Conservation (phyloP, 345 rosid species). For the Jatropha curcas region DNA sequence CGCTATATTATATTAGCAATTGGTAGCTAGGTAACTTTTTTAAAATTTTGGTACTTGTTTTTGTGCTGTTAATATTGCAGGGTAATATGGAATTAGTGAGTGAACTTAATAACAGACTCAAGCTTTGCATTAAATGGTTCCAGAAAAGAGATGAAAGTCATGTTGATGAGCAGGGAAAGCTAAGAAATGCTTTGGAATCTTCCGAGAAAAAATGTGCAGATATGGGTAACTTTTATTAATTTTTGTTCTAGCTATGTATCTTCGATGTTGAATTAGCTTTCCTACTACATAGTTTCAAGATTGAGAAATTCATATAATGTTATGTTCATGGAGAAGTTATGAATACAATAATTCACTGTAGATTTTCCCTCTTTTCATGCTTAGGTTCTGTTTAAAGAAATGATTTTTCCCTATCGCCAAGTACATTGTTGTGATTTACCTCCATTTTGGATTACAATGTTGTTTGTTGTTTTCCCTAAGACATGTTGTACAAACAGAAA, state of each 20-base stretch:
- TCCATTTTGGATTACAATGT: conserved; percentile 4
- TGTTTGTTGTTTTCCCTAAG: background rate
- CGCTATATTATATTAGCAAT: too few relatives aligned
- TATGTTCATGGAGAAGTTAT: background rate
- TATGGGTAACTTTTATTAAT: conserved; percentile 47
- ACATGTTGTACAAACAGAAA: background rate
- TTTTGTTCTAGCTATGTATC: background rate
- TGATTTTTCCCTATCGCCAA: background rate
- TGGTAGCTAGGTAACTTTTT: background rate
- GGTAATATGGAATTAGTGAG: conserved; percentile 55
- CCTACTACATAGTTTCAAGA: background rate
- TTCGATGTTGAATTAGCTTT: background rate
- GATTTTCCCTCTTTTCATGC: background rate
- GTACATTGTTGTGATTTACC: background rate
- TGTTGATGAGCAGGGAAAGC: conserved; percentile 54
- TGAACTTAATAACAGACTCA: conserved; percentile 66
- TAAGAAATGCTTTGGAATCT: conserved; percentile 53
- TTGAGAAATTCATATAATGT: background rate
- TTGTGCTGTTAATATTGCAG: conserved; percentile 34
- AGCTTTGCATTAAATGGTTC: conserved; percentile 75
- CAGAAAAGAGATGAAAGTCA: conserved; percentile 62
- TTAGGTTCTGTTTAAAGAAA: background rate
- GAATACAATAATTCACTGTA: background rate
- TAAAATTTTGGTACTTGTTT: background rate
- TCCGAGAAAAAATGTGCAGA: conserved; percentile 54